Conservation (phyloP, 1,284 basidiomycete species). For the Paramarasmius palmivorus region DNA sequence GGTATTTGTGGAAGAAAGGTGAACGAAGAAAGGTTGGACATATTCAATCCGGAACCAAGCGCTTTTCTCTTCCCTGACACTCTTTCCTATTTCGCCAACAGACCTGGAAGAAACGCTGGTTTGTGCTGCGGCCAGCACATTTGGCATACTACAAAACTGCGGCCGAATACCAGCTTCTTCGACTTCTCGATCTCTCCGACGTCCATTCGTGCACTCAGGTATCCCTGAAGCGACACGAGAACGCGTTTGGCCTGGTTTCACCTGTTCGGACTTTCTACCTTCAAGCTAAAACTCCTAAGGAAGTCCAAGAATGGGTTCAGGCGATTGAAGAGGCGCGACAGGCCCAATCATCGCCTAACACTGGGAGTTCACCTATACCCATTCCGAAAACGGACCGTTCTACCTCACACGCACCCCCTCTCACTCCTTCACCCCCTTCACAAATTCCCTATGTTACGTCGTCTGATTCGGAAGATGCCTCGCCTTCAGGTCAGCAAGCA, state of each 20-base stretch:
- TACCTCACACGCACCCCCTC: conserved; percentile 29
- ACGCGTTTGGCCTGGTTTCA: conserved; percentile 93
- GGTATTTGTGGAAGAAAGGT: conserved; percentile 95
- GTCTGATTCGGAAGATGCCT: conserved; percentile 75
- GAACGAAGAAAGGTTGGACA: conserved; percentile 87
- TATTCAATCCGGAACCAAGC: conserved; percentile 10
- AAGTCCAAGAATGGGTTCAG: conserved; percentile 84
- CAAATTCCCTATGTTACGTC: conserved; percentile 48
- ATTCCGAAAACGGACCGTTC: conserved; percentile 34
- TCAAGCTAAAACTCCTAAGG: conserved; percentile 70
- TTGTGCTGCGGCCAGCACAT: conserved; percentile 89
- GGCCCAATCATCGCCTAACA: conserved; percentile 51
- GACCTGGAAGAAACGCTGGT: conserved; percentile 99
- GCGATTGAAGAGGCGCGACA: conserved; percentile 81
- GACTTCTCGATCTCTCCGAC: conserved; percentile 85
- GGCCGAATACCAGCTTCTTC: conserved; percentile 89
- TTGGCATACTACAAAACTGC: conserved; percentile 97
- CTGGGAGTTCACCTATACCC: conserved; percentile 42
- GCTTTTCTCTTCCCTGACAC: conserved; percentile 13
- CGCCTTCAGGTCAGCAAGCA: conserved; percentile 33
- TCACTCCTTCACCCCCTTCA: conserved; percentile 48
- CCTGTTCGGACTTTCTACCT: conserved; percentile 93
- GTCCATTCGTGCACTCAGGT: conserved; percentile 92
- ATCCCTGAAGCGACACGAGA: conserved; percentile 85
- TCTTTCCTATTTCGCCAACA: conserved; percentile 34